These are phyloP conservation scores for Xylariaceae sp. DNA, from an alignment of 2,329 filamentous ascomycete species.

Conservation along the genomic window DNA sequence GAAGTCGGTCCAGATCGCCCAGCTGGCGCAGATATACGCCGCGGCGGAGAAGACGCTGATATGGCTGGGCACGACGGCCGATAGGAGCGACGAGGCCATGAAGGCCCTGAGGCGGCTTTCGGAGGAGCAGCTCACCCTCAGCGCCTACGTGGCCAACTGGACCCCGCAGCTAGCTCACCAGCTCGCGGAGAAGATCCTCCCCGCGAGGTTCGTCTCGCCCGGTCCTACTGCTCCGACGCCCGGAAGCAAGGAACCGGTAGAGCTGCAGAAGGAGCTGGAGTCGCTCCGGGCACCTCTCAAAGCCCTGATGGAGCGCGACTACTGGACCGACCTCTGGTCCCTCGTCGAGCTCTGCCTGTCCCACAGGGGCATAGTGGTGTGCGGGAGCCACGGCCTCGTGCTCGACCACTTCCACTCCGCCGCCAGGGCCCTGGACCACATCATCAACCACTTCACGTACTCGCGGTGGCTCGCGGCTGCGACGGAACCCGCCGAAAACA, in stretches of 20 bases:
- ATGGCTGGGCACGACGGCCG: constrained; percentile 17
- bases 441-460: constrained; percentile 21
- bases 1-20: constrained; percentile 20
- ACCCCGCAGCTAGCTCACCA: constrained; percentile 14
- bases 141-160: constrained; percentile 16
- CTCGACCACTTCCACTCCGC: constrained; percentile 19
- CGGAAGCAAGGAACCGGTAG: constrained; percentile 7
- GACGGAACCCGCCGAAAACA: constrained; percentile 1
- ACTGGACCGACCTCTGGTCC: constrained; percentile 21
- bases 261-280: constrained; percentile 15
- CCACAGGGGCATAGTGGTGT: constrained; percentile 14
- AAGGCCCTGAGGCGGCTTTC: constrained; percentile 15
- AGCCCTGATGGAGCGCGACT: constrained; percentile 18
- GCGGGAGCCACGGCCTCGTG: constrained; percentile 14
- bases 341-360: constrained; percentile 20
- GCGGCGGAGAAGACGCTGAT: constrained; percentile 16
- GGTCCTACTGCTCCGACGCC: neutral
- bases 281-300: constrained; percentile 17
- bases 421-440: constrained; percentile 18
- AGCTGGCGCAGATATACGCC: constrained; percentile 17
- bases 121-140: constrained; percentile 17
- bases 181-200: constrained; percentile 15
- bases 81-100: constrained; percentile 22
- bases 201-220: constrained; percentile 2
- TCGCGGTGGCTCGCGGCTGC: constrained; percentile 20